A percentile compares a stretch with the other conserved stretches of the same genome.
These are phyloP conservation scores for Phytophthora multivora DNA, from an alignment of 352 stramenopile genomes.

Conservation along the genomic window DNA sequence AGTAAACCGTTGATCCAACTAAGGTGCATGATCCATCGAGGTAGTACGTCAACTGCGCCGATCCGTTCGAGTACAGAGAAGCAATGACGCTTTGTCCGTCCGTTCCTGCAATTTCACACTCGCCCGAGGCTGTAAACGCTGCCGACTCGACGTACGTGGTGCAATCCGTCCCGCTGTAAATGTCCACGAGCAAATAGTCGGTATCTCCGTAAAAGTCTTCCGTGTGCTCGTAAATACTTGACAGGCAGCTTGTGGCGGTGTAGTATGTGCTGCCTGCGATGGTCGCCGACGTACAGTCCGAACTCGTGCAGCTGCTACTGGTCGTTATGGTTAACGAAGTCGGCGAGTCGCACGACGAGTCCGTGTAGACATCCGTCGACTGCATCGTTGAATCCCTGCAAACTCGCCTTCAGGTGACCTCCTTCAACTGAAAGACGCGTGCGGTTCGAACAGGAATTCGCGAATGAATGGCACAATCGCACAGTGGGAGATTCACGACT, in stretches of 20 bases:
- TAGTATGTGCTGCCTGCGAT: slow-evolving; percentile 30
- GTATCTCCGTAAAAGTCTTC: slow-evolving; percentile 20
- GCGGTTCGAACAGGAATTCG: slow-evolving; percentile 21
- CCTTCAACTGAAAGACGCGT: background rate
- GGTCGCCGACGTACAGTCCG: slow-evolving; percentile 12
- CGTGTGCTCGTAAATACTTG: slow-evolving; percentile 24
- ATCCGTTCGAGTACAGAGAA: slow-evolving; percentile 30
- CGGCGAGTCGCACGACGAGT: slow-evolving; percentile 28
- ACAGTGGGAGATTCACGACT: background rate
- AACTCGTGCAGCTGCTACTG: slow-evolving; percentile 10
- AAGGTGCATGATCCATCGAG: slow-evolving; percentile 18
- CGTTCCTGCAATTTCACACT: slow-evolving; percentile 26
- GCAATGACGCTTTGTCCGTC: slow-evolving; percentile 29
- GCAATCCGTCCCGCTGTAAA: slow-evolving; percentile 27
- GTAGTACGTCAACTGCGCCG: slow-evolving; percentile 32
- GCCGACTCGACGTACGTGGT: slow-evolving; percentile 26
- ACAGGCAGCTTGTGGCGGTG: slow-evolving; percentile 22
- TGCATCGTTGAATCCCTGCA: slow-evolving; percentile 17
- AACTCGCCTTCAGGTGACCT: background rate
- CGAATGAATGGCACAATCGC: slow-evolving; percentile 11
- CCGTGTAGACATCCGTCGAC: slow-evolving; percentile 35
- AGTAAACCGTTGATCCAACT: background rate
- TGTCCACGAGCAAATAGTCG: slow-evolving; percentile 32
- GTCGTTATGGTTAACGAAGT: slow-evolving; percentile 20
- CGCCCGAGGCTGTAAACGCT: slow-evolving; percentile 15